Percentiles rank a stretch among this genome's conserved stretches.
phyloP scores from a whole-genome alignment of 2,329 filamentous ascomycete genomes.

The Chaetothyriales sp. region DNA sequence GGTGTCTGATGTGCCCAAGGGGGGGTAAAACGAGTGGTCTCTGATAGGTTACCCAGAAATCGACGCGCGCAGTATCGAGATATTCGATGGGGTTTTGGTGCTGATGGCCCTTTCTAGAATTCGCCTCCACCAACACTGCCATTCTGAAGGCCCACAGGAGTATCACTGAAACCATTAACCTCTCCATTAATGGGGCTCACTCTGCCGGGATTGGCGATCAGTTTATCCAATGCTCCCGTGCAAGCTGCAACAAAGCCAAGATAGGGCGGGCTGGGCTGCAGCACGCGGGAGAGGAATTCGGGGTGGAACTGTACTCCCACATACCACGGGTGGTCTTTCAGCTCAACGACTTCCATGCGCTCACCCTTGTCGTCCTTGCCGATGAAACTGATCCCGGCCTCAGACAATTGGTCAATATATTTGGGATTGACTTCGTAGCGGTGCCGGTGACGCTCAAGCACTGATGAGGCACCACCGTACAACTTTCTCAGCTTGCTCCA shows the following conservation, averaged over 20 bases:
- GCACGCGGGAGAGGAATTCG: constrained; percentile 64
- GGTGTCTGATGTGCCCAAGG: too few species aligned
- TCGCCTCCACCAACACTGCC: background rate
- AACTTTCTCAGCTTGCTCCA: constrained; percentile 65
- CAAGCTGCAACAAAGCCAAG: constrained; percentile 73
- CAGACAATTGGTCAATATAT: constrained; percentile 52
- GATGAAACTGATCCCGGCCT: constrained; percentile 57
- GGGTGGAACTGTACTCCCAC: constrained; percentile 82
- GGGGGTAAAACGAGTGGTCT: too few species aligned
- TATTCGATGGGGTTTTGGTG: too few species aligned
- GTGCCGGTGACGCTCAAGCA: constrained; percentile 69
- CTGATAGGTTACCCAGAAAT: background rate
- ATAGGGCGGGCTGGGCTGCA: constrained; percentile 60
- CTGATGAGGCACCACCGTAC: constrained; percentile 39
- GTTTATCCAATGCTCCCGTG: constrained; percentile 45
- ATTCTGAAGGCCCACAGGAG: background rate
- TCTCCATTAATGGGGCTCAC: background rate
- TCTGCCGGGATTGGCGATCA: background rate
- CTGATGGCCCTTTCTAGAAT: background rate
- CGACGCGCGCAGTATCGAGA: too few species aligned
- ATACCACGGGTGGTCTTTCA: constrained; percentile 71
- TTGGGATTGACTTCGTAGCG: constrained; percentile 82
- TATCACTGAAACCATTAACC: background rate
- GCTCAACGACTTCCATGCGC: constrained; percentile 70
- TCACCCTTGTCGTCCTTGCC: constrained; percentile 65